Evolutionary conservation across 225 moss, liverwort and hornwort species (phyloP).

Genomic region (Marchantia paleacea): DNA sequence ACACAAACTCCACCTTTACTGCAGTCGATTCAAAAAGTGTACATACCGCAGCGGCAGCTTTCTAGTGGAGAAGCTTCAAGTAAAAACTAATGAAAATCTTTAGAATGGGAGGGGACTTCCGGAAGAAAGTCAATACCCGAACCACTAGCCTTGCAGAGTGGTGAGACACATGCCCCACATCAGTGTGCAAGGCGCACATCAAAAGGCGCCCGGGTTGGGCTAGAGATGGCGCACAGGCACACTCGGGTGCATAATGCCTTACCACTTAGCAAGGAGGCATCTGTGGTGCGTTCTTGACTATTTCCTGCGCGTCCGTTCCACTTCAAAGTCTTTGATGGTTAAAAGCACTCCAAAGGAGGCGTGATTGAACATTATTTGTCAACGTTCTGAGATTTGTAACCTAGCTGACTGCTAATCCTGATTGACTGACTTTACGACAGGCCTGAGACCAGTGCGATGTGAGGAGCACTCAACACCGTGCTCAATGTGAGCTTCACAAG

Average conservation of each 20-base stretch:
- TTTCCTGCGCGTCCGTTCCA: slow-evolving; percentile 46
- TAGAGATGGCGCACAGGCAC: slow-evolving; percentile 54
- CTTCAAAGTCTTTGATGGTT: slow-evolving; percentile 27
- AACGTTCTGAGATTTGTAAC: slow-evolving; percentile 35
- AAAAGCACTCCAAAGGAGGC: slow-evolving; percentile 16
- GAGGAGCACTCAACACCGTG: slow-evolving; percentile 97
- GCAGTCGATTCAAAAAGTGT: slow-evolving; percentile 48
- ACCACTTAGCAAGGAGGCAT: slow-evolving; percentile 65
- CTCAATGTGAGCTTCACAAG: slow-evolving; percentile 90
- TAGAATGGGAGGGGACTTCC: slow-evolving; percentile 43
- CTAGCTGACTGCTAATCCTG: slow-evolving; percentile 19
- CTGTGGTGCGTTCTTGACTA: slow-evolving; percentile 94
- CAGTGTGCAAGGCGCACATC: slow-evolving; percentile 42
- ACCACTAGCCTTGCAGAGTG: slow-evolving; percentile 87
- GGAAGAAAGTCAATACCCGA: slow-evolving; percentile 92
- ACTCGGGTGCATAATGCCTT: slow-evolving; percentile 56
- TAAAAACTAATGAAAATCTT: slow-evolving; percentile 45
- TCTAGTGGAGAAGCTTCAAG: slow-evolving; percentile 18
- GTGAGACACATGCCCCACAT: slow-evolving; percentile 51
- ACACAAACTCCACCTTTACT: slow-evolving; percentile 32
- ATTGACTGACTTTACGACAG: slow-evolving; percentile 7
- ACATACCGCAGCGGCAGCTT: slow-evolving; percentile 38
- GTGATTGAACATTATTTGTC: slow-evolving; percentile 37
- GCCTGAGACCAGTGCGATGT: slow-evolving; percentile 39
- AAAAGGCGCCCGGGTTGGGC: slow-evolving; percentile 16